phyloP scores from a whole-genome alignment of 768 basidiomycete genomes.

The Mrakia frigida region DNA sequence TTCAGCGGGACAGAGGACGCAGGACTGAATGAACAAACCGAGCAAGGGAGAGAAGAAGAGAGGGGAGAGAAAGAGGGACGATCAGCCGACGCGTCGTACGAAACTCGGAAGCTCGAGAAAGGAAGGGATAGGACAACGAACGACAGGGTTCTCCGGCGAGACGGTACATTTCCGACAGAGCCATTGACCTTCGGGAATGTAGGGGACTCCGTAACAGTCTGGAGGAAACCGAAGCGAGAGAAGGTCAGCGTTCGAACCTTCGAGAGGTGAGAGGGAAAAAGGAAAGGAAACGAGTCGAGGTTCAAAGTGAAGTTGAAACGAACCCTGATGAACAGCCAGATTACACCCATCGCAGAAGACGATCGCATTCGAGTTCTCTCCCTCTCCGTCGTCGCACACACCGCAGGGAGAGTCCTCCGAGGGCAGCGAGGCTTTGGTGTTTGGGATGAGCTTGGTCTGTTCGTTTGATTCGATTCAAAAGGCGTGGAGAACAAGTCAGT shows the following conservation, averaged over 20 bases:
- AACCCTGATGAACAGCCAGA: slow-evolving; percentile 97
- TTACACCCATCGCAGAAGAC: slow-evolving; percentile 99
- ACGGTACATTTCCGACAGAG: slow-evolving; percentile 97
- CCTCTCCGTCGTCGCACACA: slow-evolving; percentile 96
- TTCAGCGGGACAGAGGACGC: slow-evolving; percentile 92
- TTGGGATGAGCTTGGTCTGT: slow-evolving; percentile 89
- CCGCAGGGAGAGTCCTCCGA: slow-evolving; percentile 95
- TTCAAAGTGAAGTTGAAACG: too few relatives aligned
- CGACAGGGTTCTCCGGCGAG: slow-evolving; percentile 92
- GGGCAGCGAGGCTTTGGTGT: slow-evolving; percentile 76
- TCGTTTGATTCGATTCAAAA: too few relatives aligned
- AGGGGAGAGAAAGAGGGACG: not conserved
- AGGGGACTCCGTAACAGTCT: slow-evolving; percentile 99
- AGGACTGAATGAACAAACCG: slow-evolving; percentile 54
- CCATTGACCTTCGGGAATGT: slow-evolving; percentile 99
- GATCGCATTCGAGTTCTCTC: slow-evolving; percentile 97
- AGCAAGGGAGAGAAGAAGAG: not conserved
- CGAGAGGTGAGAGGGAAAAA: not conserved
- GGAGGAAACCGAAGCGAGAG: not conserved
- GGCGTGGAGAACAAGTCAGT: too few relatives aligned
- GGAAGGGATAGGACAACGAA: slow-evolving; percentile 46
- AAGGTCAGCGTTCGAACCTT: not conserved
- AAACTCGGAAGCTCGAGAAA: not conserved
- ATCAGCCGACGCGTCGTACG: not conserved
- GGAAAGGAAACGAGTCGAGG: not conserved